Evolutionary conservation across 1,139 yeast species (phyloP), one percentile per base, ranked within the genome.

Genomic region (Geotrichum histeridarum): DNA sequence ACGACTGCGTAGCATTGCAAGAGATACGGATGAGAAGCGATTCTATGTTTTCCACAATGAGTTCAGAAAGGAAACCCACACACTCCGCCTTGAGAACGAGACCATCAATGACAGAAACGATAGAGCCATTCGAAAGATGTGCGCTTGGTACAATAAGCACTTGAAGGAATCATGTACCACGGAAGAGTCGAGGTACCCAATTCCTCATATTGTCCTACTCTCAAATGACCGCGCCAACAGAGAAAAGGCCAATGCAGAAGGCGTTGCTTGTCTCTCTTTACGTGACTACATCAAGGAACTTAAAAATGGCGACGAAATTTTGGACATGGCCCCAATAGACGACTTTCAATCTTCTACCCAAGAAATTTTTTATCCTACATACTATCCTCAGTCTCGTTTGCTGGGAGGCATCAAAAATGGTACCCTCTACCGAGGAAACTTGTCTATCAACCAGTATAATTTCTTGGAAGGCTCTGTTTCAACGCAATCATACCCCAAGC

Each of bases 41-140:
- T 89, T 91, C 66, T 80, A 87, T 45, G 95, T 93, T 2, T 93
- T 87, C 70, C 98, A 94, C 70, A 94, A 94, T 70, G 99, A 93
- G 68, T 94, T 90, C 69, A 80, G 80, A 61, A 81, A 82, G 60
- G 81, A 78, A 11, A 89, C 97, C 0, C 86, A 77, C 67, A 76
- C 84, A 3, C 74, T 74, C 18, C 81, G 98, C 64, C 73, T 69
- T 58, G 77, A 73, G 51, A 80, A 80, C 50, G 99, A 93, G 69
- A 67, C 84, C 12, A 86, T 90, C 60, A 91, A 93, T 67, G 98
- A 93, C 69, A 79, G 94, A 67, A 93, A 93, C 65, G 98, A 93
- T 70, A 75, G 97, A 61, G 91, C 97, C 15, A 90, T 94, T 53
- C 79, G 98, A 68, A 78, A 76, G 57, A 82, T 86, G 12, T 83